phyloP scores from a whole-genome alignment of 345 rosid species.

The Lepidium didymum region DNA sequence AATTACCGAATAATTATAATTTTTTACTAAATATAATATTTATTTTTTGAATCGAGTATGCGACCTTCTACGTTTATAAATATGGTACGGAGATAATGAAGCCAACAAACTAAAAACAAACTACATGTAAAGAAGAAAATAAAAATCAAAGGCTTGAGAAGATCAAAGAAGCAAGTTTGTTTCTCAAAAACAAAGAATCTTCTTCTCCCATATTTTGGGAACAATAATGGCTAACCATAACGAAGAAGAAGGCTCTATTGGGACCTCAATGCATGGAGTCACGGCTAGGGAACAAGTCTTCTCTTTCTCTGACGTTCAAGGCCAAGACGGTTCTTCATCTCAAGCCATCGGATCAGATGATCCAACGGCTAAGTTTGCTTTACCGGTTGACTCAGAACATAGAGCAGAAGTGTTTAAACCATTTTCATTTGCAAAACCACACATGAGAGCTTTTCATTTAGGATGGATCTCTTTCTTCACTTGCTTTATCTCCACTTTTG shows the following conservation, averaged over 20 bases:
- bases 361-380: constrained; percentile 44
- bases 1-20: not conserved
- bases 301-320: constrained; percentile 38
- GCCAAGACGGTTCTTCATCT: constrained; percentile 12
- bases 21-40: not conserved
- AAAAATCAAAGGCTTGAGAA: not conserved
- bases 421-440: constrained; percentile 61
- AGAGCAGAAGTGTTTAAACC: constrained; percentile 53
- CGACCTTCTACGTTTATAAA: constrained; percentile 5
- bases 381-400: constrained; percentile 79
- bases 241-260: constrained; percentile 30
- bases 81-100: not conserved
- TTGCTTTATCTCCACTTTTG: constrained; percentile 73
- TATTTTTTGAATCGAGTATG: not conserved
- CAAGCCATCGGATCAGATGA: constrained; percentile 38
- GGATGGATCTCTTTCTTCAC: constrained; percentile 81
- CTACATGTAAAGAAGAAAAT: not conserved
- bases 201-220: constrained; percentile 11
- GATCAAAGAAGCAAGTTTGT: not conserved
- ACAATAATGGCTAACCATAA: constrained; percentile 30
- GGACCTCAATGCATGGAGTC: constrained; percentile 61
- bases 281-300: constrained; percentile 55
- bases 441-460: constrained; percentile 74
- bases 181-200: not conserved
- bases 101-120: not conserved